phyloP scores from a whole-genome alignment of 1,284 basidiomycete genomes.

The Malassezia psittaci region DNA sequence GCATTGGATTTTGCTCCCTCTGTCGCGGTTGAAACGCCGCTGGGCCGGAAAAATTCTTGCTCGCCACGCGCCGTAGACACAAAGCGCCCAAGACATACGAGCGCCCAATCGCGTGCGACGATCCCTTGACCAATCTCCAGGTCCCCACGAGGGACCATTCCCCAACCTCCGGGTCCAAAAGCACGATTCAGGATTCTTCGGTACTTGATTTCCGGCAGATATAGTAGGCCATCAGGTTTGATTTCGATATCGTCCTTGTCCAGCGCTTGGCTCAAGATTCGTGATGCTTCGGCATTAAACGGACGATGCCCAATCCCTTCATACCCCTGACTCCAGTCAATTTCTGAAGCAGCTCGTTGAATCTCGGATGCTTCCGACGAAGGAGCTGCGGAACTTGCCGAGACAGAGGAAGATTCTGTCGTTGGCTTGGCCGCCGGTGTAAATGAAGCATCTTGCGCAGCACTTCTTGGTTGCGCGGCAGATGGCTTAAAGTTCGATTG shows the following conservation, averaged over 20 bases:
- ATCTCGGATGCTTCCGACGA: background rate
- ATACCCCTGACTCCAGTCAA: constrained; percentile 77
- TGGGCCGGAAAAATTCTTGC: constrained; percentile 90
- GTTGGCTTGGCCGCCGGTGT: background rate
- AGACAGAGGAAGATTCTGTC: background rate
- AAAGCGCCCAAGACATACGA: constrained; percentile 85
- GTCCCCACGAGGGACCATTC: constrained; percentile 82
- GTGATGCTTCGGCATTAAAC: constrained; percentile 66
- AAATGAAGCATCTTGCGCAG: background rate
- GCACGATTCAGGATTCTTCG: constrained; percentile 84
- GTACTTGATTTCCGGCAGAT: constrained; percentile 96
- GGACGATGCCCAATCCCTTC: constrained; percentile 67
- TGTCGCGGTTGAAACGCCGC: constrained; percentile 80
- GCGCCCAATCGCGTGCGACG: constrained; percentile 85
- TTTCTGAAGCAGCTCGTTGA: background rate
- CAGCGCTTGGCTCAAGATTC: constrained; percentile 65
- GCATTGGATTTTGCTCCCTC: constrained; percentile 96
- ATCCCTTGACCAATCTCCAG: constrained; percentile 65
- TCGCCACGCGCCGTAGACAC: constrained; percentile 87
- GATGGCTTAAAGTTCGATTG: background rate
- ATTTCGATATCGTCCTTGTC: constrained; percentile 75
- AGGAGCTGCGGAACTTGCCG: background rate
- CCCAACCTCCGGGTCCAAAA: constrained; percentile 95
- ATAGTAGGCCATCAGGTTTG: constrained; percentile 89
- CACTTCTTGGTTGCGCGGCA: background rate